Percentiles rank a stretch among this genome's conserved stretches.
phyloP scores from a whole-genome alignment of 371 early-diverging fungal species.

The Mortierella sp. region DNA sequence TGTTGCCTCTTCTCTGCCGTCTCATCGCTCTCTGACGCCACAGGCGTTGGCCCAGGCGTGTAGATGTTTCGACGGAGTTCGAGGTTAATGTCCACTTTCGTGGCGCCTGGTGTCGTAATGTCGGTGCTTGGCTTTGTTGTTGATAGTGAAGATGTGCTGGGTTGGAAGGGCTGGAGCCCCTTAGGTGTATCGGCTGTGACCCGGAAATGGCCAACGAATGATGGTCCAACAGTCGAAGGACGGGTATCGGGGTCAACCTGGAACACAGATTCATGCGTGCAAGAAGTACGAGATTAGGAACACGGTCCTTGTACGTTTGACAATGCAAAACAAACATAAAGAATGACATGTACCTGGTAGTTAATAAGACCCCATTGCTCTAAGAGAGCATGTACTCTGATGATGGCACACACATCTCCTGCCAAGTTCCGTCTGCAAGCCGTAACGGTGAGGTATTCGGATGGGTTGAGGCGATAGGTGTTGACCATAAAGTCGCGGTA shows the following conservation, averaged over 20 bases:
- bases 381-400: constrained; percentile 97
- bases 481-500: constrained; percentile 98
- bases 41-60: constrained; percentile 33
- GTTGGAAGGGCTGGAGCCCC: constrained; percentile 90
- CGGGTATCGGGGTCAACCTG: constrained; percentile 92
- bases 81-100: constrained; percentile 29
- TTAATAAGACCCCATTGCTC: constrained; percentile 99
- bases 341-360: constrained; percentile 81
- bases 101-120: constrained; percentile 20
- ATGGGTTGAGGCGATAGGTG: constrained; percentile 94
- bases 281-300: background rate
- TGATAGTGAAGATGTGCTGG: constrained; percentile 56
- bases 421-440: constrained; percentile 95
- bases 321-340: background rate
- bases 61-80: constrained; percentile 56
- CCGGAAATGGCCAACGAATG: constrained; percentile 96
- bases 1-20: constrained; percentile 51
- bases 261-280: background rate
- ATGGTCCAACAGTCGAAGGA: constrained; percentile 94
- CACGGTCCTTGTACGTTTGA: background rate
- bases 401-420: constrained; percentile 98
- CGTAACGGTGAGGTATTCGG: constrained; percentile 96
- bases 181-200: constrained; percentile 97
- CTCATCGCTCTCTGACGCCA: constrained; percentile 53
- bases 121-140: constrained; percentile 21